These are phyloP conservation scores for Symbiodinium pilosum DNA, from an alignment of 73 alveolate genomes.

Conservation along the genomic window DNA sequence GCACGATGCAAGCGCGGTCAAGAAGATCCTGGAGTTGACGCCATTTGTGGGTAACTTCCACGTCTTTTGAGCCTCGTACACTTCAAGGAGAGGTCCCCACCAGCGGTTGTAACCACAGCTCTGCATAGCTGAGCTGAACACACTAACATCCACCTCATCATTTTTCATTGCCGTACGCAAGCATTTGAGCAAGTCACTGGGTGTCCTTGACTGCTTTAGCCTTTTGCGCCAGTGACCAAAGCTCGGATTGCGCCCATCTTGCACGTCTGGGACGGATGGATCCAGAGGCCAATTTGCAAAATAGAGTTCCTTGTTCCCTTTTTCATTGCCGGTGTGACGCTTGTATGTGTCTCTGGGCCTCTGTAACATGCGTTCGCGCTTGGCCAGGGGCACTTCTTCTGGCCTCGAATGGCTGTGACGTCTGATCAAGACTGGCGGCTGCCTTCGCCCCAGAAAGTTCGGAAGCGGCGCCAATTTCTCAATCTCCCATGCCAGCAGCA, in stretches of 20 bases:
- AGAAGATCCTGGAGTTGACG: not conserved
- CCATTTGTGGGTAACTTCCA: not conserved
- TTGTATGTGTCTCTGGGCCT: not conserved
- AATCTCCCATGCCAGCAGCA: too few species aligned
- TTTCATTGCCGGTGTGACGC: not conserved
- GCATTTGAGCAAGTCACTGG: not conserved
- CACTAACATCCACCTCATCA: not conserved
- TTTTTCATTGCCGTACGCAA: not conserved
- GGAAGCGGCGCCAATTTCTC: too few species aligned
- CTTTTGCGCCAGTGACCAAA: not conserved
- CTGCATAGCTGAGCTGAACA: not conserved
- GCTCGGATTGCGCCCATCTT: not conserved
- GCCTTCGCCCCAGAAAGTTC: too few species aligned
- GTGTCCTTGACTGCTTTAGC: not conserved
- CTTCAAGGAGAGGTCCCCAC: not conserved
- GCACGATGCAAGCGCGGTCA: not conserved
- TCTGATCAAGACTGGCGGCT: too few species aligned
- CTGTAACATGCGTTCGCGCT: slow-evolving; percentile 13
- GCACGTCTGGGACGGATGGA: not conserved
- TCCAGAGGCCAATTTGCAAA: not conserved
- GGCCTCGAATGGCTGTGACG: slow-evolving; percentile 36
- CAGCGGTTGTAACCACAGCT: slow-evolving; percentile 3
- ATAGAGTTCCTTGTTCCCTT: not conserved
- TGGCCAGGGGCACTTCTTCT: not conserved
- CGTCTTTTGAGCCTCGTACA: not conserved